These are phyloP conservation scores for Corynespora cassiicola DNA, from an alignment of 2,329 filamentous ascomycete genomes.

Conservation along the genomic window DNA sequence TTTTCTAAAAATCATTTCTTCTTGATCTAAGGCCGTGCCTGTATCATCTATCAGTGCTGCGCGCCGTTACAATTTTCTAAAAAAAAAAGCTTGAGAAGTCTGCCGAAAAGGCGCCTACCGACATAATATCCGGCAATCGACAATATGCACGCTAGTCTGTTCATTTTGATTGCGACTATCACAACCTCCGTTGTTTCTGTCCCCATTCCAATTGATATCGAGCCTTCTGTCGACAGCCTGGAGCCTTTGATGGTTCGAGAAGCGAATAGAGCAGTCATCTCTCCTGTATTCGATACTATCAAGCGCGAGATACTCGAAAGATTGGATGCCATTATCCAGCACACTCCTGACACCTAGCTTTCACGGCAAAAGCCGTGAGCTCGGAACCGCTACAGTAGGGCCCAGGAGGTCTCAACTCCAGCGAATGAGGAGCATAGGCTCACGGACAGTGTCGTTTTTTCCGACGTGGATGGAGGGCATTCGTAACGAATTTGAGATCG, in stretches of 20 bases:
- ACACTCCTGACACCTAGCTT: too few species aligned
- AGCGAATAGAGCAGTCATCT: background rate
- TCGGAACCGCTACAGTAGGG: too few species aligned
- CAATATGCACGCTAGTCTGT: slow-evolving; percentile 1
- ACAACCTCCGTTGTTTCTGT: slow-evolving; percentile 2
- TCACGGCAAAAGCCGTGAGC: too few species aligned
- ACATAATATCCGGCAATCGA: background rate
- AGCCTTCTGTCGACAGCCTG: background rate
- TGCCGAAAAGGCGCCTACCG: background rate
- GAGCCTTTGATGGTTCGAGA: slow-evolving; percentile 5
- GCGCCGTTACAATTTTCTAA: background rate
- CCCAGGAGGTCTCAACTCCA: too few species aligned
- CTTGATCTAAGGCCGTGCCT: slow-evolving; percentile 2
- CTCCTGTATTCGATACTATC: background rate
- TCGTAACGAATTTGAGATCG: too few species aligned
- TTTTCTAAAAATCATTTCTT: slow-evolving; percentile 1
- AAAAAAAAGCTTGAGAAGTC: background rate
- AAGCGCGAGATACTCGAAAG: slow-evolving; percentile 2
- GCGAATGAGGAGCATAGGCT: too few species aligned
- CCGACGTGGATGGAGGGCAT: too few species aligned
- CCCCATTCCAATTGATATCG: background rate
- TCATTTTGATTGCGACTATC: slow-evolving; percentile 2
- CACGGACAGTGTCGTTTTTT: too few species aligned
- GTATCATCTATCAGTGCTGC: background rate
- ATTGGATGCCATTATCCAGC: slow-evolving; percentile 2